Conservation (phyloP, 768 basidiomycete genomes). For the Rhodosporidiobolus sp. region DNA sequence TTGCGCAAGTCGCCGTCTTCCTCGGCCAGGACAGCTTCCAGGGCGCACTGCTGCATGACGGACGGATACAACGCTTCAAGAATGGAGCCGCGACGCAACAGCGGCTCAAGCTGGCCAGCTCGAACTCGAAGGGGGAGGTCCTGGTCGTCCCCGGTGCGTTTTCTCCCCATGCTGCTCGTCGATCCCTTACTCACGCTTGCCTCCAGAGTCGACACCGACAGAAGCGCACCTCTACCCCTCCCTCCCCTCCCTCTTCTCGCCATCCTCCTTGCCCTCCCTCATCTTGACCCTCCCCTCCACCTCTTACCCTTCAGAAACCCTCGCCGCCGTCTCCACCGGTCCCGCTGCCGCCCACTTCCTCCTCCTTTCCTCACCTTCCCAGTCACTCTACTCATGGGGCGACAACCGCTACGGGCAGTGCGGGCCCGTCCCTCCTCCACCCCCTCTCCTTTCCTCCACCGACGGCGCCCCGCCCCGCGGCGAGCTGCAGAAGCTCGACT, state of each 20-base stretch:
- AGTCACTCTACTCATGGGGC: constrained; percentile 9
- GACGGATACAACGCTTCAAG: neutral
- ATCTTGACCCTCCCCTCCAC: neutral
- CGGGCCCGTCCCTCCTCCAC: constrained; percentile 1
- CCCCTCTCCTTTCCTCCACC: neutral
- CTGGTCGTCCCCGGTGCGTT: constrained; percentile 21
- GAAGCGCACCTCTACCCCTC: neutral
- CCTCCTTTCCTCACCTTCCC: constrained; percentile 9
- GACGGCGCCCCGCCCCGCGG: neutral
- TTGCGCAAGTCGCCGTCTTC: neutral
- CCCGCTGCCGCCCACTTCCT: constrained; percentile 24
- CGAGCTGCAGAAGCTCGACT: constrained; percentile 2
- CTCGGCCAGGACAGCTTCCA: constrained; percentile 27
- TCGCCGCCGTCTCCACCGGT: constrained; percentile 12
- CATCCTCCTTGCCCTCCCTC: neutral
- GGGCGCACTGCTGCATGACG: constrained; percentile 3
- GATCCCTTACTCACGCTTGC: neutral
- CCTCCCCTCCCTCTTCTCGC: constrained; percentile 1
- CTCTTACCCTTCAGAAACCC: constrained; percentile 4
- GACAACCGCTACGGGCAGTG: constrained; percentile 36
- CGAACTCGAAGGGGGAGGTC: constrained; percentile 25
- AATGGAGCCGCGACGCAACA: neutral
- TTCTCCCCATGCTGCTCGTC: neutral
- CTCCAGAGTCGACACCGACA: neutral
- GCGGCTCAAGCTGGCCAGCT: neutral